A percentile compares a stretch with the other conserved stretches of the same genome.
phyloP scores from a whole-genome alignment of 164 flowering plant species.

The Annona cherimola region DNA sequence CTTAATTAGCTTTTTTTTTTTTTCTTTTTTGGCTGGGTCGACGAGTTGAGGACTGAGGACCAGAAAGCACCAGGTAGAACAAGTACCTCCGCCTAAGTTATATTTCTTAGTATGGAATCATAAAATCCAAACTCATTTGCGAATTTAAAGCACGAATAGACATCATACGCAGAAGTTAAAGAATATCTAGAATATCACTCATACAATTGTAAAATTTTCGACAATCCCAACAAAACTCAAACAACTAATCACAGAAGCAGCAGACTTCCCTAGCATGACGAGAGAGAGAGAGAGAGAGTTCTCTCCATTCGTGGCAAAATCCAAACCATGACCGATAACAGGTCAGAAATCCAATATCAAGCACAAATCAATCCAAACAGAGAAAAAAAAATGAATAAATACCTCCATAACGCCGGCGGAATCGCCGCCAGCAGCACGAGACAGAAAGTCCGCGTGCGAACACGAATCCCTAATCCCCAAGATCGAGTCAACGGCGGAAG shows the following conservation, averaged over 20 bases:
- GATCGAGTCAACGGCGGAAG: conserved; percentile 1
- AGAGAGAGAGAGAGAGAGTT: too few relatives aligned
- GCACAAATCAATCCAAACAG: not conserved
- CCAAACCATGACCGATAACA: not conserved
- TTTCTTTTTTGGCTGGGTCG: too few relatives aligned
- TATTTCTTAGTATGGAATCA: too few relatives aligned
- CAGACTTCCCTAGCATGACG: too few relatives aligned
- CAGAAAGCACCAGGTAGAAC: too few relatives aligned
- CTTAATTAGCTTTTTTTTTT: too few relatives aligned
- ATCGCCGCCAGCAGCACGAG: not conserved
- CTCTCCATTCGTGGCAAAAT: too few relatives aligned
- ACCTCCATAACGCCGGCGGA: not conserved
- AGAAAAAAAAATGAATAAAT: not conserved
- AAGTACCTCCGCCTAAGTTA: too few relatives aligned
- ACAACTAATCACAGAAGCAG: not conserved
- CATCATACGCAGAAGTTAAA: not conserved
- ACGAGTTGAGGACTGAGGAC: too few relatives aligned
- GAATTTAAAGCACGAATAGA: too few relatives aligned
- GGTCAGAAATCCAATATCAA: not conserved
- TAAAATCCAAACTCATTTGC: too few relatives aligned
- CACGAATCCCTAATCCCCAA: not conserved
- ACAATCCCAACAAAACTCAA: not conserved
- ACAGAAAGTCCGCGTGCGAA: not conserved
- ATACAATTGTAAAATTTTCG: not conserved
- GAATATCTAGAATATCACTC: not conserved